A percentile compares a stretch with the other conserved stretches of the same genome.
Evolutionary conservation across 257 asterid species (phyloP).

Genomic region (Gentiana macrophylla): DNA sequence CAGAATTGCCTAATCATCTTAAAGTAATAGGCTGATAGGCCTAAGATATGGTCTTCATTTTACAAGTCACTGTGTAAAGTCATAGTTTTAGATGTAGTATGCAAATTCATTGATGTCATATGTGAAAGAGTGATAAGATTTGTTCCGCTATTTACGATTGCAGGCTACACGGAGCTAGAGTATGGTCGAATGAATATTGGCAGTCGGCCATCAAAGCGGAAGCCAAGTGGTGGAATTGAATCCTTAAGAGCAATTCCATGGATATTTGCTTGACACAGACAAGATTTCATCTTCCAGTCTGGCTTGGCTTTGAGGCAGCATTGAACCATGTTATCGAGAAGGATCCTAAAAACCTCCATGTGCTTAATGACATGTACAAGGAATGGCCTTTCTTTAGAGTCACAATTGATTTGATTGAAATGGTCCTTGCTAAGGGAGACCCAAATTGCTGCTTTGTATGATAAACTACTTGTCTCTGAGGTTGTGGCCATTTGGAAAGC

Average conservation of each 20-base stretch:
- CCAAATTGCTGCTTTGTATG: conserved; percentile 84
- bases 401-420: conserved; percentile 82
- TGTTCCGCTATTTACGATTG: too few relatives aligned
- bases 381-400: conserved; percentile 97
- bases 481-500: conserved; percentile 66
- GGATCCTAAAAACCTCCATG: conserved; percentile 54
- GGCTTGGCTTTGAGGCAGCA: conserved; percentile 93
- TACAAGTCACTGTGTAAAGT: too few relatives aligned
- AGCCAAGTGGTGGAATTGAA: conserved; percentile 93
- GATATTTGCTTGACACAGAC: conserved; percentile 99
- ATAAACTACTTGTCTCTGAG: conserved; percentile 56
- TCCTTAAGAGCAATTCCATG: conserved; percentile 92
- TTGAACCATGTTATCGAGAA: conserved; percentile 44
- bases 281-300: conserved; percentile 89
- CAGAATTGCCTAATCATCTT: too few relatives aligned
- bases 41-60: too few relatives aligned
- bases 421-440: conserved; percentile 94
- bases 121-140: too few relatives aligned
- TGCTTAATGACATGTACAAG: conserved; percentile 81
- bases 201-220: conserved; percentile 85
- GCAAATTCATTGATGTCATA: too few relatives aligned
- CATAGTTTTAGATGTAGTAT: too few relatives aligned
- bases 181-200: conserved; percentile 96
- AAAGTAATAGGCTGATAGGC: too few relatives aligned
- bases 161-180: conserved; percentile 92